Base-by-base conservation (phyloP, 1,284 basidiomycete genomes). In the Schizophyllum commune region DNA sequence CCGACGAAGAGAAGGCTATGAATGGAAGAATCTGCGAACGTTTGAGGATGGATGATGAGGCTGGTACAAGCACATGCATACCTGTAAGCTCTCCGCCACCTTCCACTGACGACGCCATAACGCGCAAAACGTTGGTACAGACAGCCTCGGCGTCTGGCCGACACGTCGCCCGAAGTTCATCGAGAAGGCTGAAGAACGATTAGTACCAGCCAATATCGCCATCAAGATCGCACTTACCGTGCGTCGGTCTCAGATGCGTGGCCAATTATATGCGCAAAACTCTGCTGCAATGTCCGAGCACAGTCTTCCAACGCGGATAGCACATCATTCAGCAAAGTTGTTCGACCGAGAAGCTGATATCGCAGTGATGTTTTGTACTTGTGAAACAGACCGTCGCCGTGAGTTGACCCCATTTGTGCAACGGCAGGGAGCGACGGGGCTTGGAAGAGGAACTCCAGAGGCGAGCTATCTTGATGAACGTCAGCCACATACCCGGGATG, bases 331-430 rank as follows among this genome's bases (percentile, higher is more conserved):
- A 91, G 70, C 34, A 82, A 69, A 0, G 82, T 75, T 11, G 86
- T 86, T 54, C 88, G 81, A 17, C 85, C 83, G 34, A 78, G 66
- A 20, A 90, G 74, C 64, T 86, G 87, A 58, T 78, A 80, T 59
- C 77, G 79, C 53, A 92, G 70, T 5, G 79, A 70, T 17, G 71
- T 66, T 64, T 81, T 83, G 67, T 88, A 90, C 66, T 78, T 82
- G 54, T 79, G 77, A 67, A 90, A 85, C 19, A 75, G 68, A 22
- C 74, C 71, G 8, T 54, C 21, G 6, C 17, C 52, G n/a, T n/a
- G 52, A 6, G 7, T n/a, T n/a, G 21, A 11, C 8, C n/a, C 17
- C 5, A 73, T 66, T 59, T 79, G 78, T 8, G 80, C 74, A 4
- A 79, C 65, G 1, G 77, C 70, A 22, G 81, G 80, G 60, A 81